Conservation (phyloP, 495 filamentous ascomycete species). For the Aspergillus cavernicola region DNA sequence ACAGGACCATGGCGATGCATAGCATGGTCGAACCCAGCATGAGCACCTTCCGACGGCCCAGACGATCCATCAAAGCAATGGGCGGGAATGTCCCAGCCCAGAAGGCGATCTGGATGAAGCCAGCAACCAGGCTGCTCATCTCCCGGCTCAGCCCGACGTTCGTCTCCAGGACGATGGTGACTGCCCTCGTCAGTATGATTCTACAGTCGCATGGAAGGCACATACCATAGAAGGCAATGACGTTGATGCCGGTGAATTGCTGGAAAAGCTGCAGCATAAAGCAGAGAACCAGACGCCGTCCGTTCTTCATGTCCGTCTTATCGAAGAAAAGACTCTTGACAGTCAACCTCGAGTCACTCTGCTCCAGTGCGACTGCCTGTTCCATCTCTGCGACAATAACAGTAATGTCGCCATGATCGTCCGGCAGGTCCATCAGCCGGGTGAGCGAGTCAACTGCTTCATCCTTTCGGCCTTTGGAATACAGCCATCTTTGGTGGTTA, state of each 20-base stretch:
- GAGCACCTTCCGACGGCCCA: constrained; percentile 43
- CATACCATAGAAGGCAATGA: constrained; percentile 16
- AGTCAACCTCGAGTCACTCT: background rate
- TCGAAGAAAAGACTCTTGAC: constrained; percentile 1
- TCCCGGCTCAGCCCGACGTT: constrained; percentile 21
- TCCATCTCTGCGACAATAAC: background rate
- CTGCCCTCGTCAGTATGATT: background rate
- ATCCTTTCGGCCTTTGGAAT: constrained; percentile 33
- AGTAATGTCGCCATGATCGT: constrained; percentile 3
- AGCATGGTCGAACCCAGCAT: constrained; percentile 23
- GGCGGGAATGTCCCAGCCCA: constrained; percentile 17
- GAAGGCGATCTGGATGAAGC: constrained; percentile 46
- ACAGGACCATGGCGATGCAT: constrained; percentile 3
- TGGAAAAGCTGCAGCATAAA: constrained; percentile 9
- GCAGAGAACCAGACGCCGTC: constrained; percentile 1
- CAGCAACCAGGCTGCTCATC: constrained; percentile 34
- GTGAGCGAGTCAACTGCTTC: constrained; percentile 34
- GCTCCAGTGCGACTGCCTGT: constrained; percentile 10
- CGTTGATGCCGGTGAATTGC: constrained; percentile 19
- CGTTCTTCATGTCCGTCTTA: constrained; percentile 4
- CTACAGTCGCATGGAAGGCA: background rate
- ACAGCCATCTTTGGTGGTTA: constrained; percentile 30
- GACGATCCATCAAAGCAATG: constrained; percentile 32
- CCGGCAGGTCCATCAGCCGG: constrained; percentile 29
- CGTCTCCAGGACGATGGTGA: constrained; percentile 6